Evolutionary conservation across 306 rosid genomes (phyloP).

Genomic region (Cicer cuneatum): DNA sequence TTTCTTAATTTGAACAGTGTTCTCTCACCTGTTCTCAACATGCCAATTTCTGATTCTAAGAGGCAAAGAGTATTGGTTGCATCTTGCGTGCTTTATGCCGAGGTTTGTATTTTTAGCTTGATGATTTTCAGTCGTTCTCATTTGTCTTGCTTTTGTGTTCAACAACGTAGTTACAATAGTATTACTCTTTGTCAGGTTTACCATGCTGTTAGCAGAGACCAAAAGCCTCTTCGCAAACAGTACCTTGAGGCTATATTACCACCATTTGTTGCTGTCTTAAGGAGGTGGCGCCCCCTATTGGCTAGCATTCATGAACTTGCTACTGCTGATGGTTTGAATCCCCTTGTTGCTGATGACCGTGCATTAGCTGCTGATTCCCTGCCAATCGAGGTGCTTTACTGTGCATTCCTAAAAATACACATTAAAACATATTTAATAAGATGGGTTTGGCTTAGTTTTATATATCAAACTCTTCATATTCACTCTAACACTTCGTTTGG

Average conservation of each 20-base stretch:
- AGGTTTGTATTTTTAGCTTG: slow-evolving; percentile 66
- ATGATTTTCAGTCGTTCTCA: slow-evolving; percentile 24
- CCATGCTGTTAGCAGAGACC: slow-evolving; percentile 85
- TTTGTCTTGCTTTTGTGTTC: slow-evolving; percentile 29
- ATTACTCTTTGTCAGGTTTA: slow-evolving; percentile 68
- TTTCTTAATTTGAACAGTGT: slow-evolving; percentile 67
- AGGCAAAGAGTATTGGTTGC: slow-evolving; percentile 99
- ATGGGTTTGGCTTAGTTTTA: slow-evolving; percentile 19
- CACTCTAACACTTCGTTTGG: background rate
- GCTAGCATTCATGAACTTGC: slow-evolving; percentile 98
- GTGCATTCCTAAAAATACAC: background rate
- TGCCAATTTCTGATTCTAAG: slow-evolving; percentile 97
- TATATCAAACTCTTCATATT: slow-evolving; percentile 4
- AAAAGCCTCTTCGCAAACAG: slow-evolving; percentile 82
- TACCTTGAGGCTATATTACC: slow-evolving; percentile 95
- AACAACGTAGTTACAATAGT: slow-evolving; percentile 40
- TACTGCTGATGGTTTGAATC: slow-evolving; percentile 89
- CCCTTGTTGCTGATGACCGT: slow-evolving; percentile 82
- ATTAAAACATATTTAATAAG: slow-evolving; percentile 15
- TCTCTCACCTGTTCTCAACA: slow-evolving; percentile 97
- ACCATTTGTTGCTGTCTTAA: slow-evolving; percentile 89
- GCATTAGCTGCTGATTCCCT: slow-evolving; percentile 97
- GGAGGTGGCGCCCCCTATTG: slow-evolving; percentile 97
- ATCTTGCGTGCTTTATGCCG: slow-evolving; percentile 90
- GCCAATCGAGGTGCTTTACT: slow-evolving; percentile 77